Percentiles rank a stretch among this genome's conserved stretches.
Conservation (phyloP, 2,329 filamentous ascomycete species). For the Penicillium sp. region DNA sequence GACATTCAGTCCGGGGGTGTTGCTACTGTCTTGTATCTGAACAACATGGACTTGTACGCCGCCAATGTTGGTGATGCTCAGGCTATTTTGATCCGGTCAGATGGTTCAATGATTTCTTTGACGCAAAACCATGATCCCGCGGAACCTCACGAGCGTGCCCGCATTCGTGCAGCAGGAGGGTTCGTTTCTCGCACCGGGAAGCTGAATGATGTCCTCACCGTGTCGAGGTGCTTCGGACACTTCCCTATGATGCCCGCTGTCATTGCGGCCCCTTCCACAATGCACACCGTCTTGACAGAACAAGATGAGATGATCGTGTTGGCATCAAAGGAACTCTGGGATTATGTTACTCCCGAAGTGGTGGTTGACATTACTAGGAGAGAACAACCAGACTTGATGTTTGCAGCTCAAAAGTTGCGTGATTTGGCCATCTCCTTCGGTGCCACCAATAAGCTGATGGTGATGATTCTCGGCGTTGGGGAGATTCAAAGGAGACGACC, state of each 20-base stretch:
- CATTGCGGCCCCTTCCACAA: conserved; percentile 83
- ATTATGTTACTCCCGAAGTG: conserved; percentile 84
- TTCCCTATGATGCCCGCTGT: conserved; percentile 89
- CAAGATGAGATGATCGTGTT: conserved; percentile 92
- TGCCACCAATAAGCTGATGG: conserved; percentile 92
- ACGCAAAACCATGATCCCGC: conserved; percentile 93
- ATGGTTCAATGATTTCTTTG: conserved; percentile 77
- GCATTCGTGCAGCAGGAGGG: conserved; percentile 90
- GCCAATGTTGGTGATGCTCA: conserved; percentile 95
- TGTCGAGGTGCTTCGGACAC: conserved; percentile 94
- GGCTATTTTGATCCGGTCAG: conserved; percentile 89
- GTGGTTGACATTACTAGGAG: conserved; percentile 88
- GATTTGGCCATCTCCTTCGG: conserved; percentile 96
- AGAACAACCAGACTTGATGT: conserved; percentile 87
- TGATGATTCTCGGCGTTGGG: conserved; percentile 94
- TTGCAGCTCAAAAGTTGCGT: conserved; percentile 87
- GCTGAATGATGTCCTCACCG: conserved; percentile 85
- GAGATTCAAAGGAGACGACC: conserved; percentile 85
- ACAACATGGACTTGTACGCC: conserved; percentile 85
- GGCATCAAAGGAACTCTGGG: conserved; percentile 91
- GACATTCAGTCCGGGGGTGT: conserved; percentile 88
- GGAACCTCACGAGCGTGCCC: conserved; percentile 75
- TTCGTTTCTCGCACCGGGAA: conserved; percentile 95
- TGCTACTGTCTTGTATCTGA: conserved; percentile 86
- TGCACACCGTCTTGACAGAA: conserved; percentile 74